A percentile compares a stretch with the other conserved stretches of the same genome.
phyloP scores from a whole-genome alignment of 352 stramenopile genomes.

The Globisporangium irregulare region DNA sequence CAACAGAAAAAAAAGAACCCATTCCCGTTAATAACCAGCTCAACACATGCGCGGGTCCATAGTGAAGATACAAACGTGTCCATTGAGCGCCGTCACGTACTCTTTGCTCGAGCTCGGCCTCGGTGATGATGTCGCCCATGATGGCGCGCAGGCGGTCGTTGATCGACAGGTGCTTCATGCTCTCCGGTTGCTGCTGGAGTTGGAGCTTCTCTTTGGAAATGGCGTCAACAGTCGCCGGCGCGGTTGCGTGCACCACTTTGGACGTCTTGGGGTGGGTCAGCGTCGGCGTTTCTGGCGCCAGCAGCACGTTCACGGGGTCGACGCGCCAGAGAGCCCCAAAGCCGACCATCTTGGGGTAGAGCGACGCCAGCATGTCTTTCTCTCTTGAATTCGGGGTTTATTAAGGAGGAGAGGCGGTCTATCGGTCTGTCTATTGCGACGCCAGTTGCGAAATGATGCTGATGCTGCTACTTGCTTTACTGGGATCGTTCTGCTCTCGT shows the following conservation, averaged over 20 bases:
- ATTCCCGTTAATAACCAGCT: background rate
- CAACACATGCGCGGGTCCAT: background rate
- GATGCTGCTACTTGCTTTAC: background rate
- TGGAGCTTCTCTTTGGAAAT: conserved; percentile 6
- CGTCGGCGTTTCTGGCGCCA: background rate
- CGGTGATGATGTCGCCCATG: conserved; percentile 61
- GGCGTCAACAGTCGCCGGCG: conserved; percentile 1
- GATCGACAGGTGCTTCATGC: conserved; percentile 30
- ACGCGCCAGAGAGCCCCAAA: conserved; percentile 50
- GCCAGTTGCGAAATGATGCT: background rate
- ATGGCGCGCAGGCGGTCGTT: conserved; percentile 56
- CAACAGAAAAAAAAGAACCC: conserved; percentile 3
- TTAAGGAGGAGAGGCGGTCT: background rate
- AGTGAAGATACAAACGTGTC: background rate
- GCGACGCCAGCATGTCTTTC: conserved; percentile 10
- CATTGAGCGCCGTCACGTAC: conserved; percentile 21
- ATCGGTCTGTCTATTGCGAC: background rate
- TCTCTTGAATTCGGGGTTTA: background rate
- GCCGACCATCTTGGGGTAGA: conserved; percentile 19
- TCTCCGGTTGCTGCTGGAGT: background rate
- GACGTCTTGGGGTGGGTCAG: conserved; percentile 23
- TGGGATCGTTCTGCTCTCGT: background rate
- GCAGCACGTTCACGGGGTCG: conserved; percentile 31
- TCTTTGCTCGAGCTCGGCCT: conserved; percentile 48
- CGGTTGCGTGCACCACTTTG: conserved; percentile 20